Base-by-base conservation (phyloP, 148 eudicot species). In the Chenopodium suecicum region DNA sequence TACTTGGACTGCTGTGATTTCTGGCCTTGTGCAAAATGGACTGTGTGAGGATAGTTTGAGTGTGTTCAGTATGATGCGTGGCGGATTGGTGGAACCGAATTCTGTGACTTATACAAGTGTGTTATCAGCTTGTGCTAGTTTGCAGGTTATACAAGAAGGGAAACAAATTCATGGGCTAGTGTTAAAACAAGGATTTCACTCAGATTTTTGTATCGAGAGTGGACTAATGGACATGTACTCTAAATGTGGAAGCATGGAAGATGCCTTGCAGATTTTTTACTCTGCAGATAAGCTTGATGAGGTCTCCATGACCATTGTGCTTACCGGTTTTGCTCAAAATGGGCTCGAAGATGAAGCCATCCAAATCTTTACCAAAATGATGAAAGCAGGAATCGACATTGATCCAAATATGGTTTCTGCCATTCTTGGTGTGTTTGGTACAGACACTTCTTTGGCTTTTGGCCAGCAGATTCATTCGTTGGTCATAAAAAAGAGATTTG, bases 181-280 rank as follows among this genome's bases (percentile, higher is more conserved):
- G 70, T 87, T 84, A 83, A 95, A 93, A 76, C 79, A 85, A 65
- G 97, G 98, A 54, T 70, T 86, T 84, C 86, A 91, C 17, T 89
- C 90, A 7, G 98, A 95, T 89, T 76, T 90, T 11, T 82, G 85
- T 79, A 80, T 93, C 69, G 98, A 92, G 88, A 95, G 93, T 87
- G 96, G 94, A 54, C 78, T 95, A 46, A 93, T 95, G 97, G 97
- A 95, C 82, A 88, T 95, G 94, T 95, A 95, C 74, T 92, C 98
- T 0, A 95, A 95, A 87, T 92, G 98, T 85, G 87, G 91, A 60
- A 75, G 86, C 79, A 75, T 92, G 84, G 85, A 84, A 37, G 92
- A 92, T 66, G 87, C 92, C 17, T 84, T 92, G 89, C 85, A 78
- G 78, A 88, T 93, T 31, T 93, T 93, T 58, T 87, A 92, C 78